Base-by-base conservation (phyloP, 371 early-diverging fungal species). In the Lichtheimia ornata region DNA sequence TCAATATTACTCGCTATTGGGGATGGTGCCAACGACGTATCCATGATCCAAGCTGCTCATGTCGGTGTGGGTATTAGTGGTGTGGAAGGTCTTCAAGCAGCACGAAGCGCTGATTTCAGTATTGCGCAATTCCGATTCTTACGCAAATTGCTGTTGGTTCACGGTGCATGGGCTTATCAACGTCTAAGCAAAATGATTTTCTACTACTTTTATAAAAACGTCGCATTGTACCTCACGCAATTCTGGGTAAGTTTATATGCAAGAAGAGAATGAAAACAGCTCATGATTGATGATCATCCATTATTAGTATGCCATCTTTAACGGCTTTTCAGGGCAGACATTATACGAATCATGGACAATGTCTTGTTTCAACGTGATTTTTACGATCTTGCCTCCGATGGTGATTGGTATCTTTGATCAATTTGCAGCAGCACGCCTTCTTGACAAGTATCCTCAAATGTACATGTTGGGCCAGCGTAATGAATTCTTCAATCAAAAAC, bases 21-120 rank as follows among this genome's bases (percentile, higher is more conserved):
- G 51, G 99, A 99, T 76, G 99, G 99, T 47, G 98, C 98, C 27
- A 99, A 99, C 68, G 99, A 99, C 71, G 97, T 99, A 11, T 87
- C 91, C 45, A 99, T 99, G 99, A 93, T 99, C 58, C 93, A 95
- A 74, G 94, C 94, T 18, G 96, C 99, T 3, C 95, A 98, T 71
- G 95, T 99, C 0, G 92, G 93, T 58, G 88, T 99, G 25, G 99
- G 99, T 53, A 98, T 99, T 59, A 93, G 92, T 60, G 99, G 99
- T 35, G 87, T 93, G 61, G 99, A 99, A 74, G 99, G 99, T 22
- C 83, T 96, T 43, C 98, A 97, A 65, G 99, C 99, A 5, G 93
- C 97, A 4, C 88, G 97, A 22, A 89, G 95, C 56, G 91, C 97
- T 0, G 99, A 99, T 78, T 97, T 96, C 73, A 91, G 96, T 41